These are phyloP conservation scores for Cystofilobasidium bisporidii DNA, from an alignment of 768 basidiomycete genomes.

Conservation along the genomic window DNA sequence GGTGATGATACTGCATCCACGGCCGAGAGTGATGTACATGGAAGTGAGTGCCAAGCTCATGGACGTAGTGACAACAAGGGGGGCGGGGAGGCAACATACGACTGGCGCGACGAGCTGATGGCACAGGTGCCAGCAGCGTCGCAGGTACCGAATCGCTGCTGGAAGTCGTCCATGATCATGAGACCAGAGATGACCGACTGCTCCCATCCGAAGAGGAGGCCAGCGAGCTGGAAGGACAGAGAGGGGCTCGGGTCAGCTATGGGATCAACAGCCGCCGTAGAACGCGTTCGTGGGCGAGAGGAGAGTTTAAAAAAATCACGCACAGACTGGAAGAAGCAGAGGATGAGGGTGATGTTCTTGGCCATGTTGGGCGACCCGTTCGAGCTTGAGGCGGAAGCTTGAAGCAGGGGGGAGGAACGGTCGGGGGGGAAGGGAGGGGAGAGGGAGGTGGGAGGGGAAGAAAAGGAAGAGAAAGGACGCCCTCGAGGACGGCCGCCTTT, in stretches of 20 bases:
- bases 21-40: no score
- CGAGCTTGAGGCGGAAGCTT: background rate
- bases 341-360: constrained; percentile 27
- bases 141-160: constrained; percentile 23
- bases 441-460: background rate
- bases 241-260: background rate
- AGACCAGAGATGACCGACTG: constrained; percentile 19
- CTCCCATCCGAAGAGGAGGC: constrained; percentile 29
- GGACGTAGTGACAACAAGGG: background rate
- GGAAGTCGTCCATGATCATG: constrained; percentile 26
- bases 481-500: background rate
- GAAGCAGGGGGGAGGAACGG: background rate
- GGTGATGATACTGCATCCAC: constrained; percentile 14
- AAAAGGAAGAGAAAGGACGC: constrained; percentile 1
- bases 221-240: constrained; percentile 7
- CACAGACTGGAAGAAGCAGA: constrained; percentile 29
- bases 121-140: constrained; percentile 12
- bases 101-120: constrained; percentile 16
- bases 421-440: background rate
- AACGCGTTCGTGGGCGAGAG: background rate
- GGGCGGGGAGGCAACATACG: background rate
- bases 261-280: background rate
- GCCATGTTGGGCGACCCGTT: background rate
- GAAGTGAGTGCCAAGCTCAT: no score
- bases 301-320: background rate